Evolutionary conservation across 2,329 filamentous ascomycete genomes (phyloP).

Genomic region (Colletotrichum liriopes): DNA sequence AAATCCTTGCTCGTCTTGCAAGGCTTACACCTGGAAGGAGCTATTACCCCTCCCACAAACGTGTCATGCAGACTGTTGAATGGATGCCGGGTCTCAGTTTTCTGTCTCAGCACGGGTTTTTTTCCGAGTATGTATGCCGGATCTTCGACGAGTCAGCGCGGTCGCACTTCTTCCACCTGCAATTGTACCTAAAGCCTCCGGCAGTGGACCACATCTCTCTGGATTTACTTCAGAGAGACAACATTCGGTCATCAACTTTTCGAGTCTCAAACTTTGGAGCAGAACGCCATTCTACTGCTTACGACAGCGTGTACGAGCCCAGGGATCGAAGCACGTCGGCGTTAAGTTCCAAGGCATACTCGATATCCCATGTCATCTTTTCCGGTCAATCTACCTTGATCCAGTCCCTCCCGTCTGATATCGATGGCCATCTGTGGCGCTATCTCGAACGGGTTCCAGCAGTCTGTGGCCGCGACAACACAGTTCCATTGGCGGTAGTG

Average conservation of each 20-base stretch:
- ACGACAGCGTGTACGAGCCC: slow-evolving; percentile 41
- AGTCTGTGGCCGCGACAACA: no score
- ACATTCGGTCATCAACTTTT: slow-evolving; percentile 59
- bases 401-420: not conserved
- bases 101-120: slow-evolving; percentile 62
- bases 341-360: not conserved
- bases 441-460: no score
- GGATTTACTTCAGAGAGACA: slow-evolving; percentile 45
- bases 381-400: not conserved
- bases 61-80: slow-evolving; percentile 62
- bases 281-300: slow-evolving; percentile 36
- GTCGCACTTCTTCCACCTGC: slow-evolving; percentile 11
- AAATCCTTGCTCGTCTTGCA: slow-evolving; percentile 56
- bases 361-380: not conserved
- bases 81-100: slow-evolving; percentile 59
- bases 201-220: slow-evolving; percentile 35
- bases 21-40: slow-evolving; percentile 58
- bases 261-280: slow-evolving; percentile 49
- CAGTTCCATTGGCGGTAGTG: no score
- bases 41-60: slow-evolving; percentile 60
- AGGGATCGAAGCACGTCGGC: not conserved
- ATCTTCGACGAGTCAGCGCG: slow-evolving; percentile 52
- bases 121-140: slow-evolving; percentile 54
- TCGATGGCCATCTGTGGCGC: not conserved
- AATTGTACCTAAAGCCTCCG: not conserved